phyloP scores from a whole-genome alignment of 176 grass and related monocot species.

The Olyra latifolia region DNA sequence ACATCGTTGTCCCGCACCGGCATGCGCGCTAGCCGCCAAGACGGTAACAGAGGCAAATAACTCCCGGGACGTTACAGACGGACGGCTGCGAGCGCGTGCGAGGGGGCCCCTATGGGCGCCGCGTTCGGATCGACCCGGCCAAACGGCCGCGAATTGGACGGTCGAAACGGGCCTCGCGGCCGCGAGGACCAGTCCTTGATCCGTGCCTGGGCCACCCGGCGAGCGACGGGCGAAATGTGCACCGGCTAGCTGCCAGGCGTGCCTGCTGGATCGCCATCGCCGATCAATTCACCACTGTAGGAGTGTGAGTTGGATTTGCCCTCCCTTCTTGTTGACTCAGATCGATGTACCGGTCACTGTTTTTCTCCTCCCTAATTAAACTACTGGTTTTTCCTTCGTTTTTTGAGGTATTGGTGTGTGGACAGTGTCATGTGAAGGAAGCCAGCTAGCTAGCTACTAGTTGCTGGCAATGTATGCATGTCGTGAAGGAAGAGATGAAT shows the following conservation, averaged over 20 bases:
- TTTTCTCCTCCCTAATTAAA: not conserved
- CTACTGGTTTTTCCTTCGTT: not conserved
- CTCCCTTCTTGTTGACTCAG: conserved; percentile 11
- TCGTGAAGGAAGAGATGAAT: not conserved
- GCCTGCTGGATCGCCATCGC: conserved; percentile 32
- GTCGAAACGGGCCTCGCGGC: conserved; percentile 11
- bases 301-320: conserved; percentile 13
- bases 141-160: conserved; percentile 23
- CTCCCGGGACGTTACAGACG: conserved; percentile 1
- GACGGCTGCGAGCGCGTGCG: conserved; percentile 6
- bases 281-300: not conserved
- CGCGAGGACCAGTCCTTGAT: conserved; percentile 16
- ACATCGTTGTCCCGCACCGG: not conserved
- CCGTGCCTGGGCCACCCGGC: not conserved
- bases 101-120: conserved; percentile 17
- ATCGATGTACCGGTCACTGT: not conserved
- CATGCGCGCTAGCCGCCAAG: not conserved
- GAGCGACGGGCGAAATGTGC: conserved; percentile 17
- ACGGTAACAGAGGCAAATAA: conserved; percentile 37
- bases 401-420: not conserved
- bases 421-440: not conserved
- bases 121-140: conserved; percentile 15
- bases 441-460: not conserved
- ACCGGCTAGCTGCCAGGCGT: conserved; percentile 32
- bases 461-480: not conserved